Evolutionary conservation across 371 early-diverging fungal genomes (phyloP), one percentile per base, ranked within the genome.

Genomic region (Mucor saturninus): DNA sequence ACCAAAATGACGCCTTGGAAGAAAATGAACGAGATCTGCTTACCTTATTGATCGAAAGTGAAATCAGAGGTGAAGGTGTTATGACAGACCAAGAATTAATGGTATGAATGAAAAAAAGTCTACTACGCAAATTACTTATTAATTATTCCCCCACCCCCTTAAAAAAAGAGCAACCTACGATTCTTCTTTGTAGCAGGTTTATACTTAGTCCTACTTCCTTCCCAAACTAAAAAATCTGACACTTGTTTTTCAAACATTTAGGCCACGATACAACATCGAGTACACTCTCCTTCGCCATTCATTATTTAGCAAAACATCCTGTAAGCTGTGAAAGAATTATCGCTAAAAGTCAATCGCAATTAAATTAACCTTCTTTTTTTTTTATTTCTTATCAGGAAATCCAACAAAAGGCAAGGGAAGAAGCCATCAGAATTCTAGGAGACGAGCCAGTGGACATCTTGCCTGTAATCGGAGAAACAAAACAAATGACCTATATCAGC

Each of bases 391-490:
- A 15, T 21, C 5, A 79, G 74, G 67, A 64, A 5, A 29, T 65
- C 0, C 71, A 70, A 62, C 40, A 65, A 52, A 58, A 55, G 10
- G 72, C 72, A 3, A 73, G 75, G 37, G 61, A 62, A 43, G 72
- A 72, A 54, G 67, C 57, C 30, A 37, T 64, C 11, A 13, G 31
- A 9, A 50, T 69, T 3, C 35, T 73, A 2, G 73, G 69, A 10
- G 65, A 73, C 51, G 67, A 53, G 7, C 64, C 73, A 40, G 37
- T 55, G 43, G 73, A 73, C 29, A 42, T 64, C n/a, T 28, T 64
- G 28, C 73, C 73, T 39, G 58, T 61, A 39, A 6, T 46, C 21
- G 21, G 46, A 15, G 59, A 61, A 35, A 61, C 65, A 50, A 59
- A 61, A 38, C 61, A 54, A 50, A 43, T 54, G 48, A 46, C 48